These are phyloP conservation scores for Pyrenophora tritici-repentis DNA, from an alignment of 2,329 filamentous ascomycete genomes.

Conservation along the genomic window DNA sequence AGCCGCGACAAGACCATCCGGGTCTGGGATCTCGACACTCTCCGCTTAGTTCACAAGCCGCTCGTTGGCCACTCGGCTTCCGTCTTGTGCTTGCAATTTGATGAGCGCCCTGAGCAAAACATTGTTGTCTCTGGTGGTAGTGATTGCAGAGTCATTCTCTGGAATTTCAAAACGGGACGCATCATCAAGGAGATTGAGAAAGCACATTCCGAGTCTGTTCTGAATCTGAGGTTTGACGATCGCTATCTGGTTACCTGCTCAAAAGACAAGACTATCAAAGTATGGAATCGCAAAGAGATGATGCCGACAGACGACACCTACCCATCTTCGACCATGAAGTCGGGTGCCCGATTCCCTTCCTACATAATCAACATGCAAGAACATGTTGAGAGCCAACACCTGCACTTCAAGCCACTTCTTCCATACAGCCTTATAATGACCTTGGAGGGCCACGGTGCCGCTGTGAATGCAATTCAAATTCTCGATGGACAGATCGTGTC, in stretches of 20 bases:
- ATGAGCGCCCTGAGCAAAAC: constrained; percentile 83
- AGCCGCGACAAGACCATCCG: constrained; percentile 87
- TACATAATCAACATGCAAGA: constrained; percentile 60
- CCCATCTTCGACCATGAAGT: constrained; percentile 48
- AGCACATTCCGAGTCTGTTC: constrained; percentile 86
- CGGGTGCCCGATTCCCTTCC: constrained; percentile 54
- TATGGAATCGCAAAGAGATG: constrained; percentile 76
- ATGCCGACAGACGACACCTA: constrained; percentile 48
- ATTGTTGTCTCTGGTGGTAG: constrained; percentile 95
- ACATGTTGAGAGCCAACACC: constrained; percentile 41
- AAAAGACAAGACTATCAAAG: constrained; percentile 95
- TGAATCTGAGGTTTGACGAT: constrained; percentile 91
- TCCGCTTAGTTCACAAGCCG: constrained; percentile 74
- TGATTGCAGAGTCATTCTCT: constrained; percentile 87
- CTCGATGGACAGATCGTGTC: constrained; percentile 86
- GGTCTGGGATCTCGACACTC: constrained; percentile 86
- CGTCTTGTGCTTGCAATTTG: constrained; percentile 93
- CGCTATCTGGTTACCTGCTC: constrained; percentile 94
- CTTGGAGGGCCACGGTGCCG: constrained; percentile 83
- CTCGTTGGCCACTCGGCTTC: constrained; percentile 80
- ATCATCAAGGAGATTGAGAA: constrained; percentile 74
- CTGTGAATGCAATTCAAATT: constrained; percentile 95
- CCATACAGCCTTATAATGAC: constrained; percentile 79
- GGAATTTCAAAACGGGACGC: constrained; percentile 90
- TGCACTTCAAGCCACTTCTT: constrained; percentile 61